A percentile compares a stretch with the other conserved stretches of the same genome.
phyloP scores from a whole-genome alignment of 2,329 filamentous ascomycete genomes.

The Aspergillus sp. region DNA sequence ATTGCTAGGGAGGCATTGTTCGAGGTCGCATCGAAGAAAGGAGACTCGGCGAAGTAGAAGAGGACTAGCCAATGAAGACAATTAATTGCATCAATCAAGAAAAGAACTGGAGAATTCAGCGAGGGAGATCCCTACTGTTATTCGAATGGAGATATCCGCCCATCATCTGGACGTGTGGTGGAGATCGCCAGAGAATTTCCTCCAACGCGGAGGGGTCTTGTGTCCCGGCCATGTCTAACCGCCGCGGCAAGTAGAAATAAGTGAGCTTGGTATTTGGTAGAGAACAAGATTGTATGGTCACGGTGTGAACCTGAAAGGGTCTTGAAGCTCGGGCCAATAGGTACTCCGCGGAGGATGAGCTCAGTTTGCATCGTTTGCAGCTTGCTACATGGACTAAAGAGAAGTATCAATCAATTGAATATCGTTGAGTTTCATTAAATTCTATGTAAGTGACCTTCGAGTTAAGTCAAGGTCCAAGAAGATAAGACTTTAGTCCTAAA shows the following conservation, averaged over 20 bases:
- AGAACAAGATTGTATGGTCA: too few species aligned
- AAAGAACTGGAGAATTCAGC: background rate
- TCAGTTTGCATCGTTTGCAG: slow-evolving; percentile 34
- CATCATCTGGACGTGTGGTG: slow-evolving; percentile 48
- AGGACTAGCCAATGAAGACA: slow-evolving; percentile 45
- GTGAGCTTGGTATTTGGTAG: background rate
- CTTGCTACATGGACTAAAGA: background rate
- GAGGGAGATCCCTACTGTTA: slow-evolving; percentile 35
- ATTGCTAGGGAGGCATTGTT: slow-evolving; percentile 60
- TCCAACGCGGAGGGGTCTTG: slow-evolving; percentile 41
- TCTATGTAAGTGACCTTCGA: background rate
- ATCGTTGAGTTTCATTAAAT: background rate
- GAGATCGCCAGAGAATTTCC: slow-evolving; percentile 48
- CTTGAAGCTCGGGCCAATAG: background rate
- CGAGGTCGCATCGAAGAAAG: slow-evolving; percentile 62
- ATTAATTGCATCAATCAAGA: slow-evolving; percentile 3
- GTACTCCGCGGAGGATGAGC: slow-evolving; percentile 13
- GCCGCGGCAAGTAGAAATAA: background rate
- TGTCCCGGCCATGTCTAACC: slow-evolving; percentile 29
- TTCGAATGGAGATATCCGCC: slow-evolving; percentile 47
- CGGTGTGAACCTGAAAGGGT: too few species aligned
- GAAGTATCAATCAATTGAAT: background rate
- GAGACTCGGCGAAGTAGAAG: slow-evolving; percentile 62
- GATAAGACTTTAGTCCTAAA: background rate
- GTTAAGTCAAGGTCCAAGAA: background rate